Evolutionary conservation across 371 early-diverging fungal species (phyloP).

Genomic region (Entomophthora muscae): DNA sequence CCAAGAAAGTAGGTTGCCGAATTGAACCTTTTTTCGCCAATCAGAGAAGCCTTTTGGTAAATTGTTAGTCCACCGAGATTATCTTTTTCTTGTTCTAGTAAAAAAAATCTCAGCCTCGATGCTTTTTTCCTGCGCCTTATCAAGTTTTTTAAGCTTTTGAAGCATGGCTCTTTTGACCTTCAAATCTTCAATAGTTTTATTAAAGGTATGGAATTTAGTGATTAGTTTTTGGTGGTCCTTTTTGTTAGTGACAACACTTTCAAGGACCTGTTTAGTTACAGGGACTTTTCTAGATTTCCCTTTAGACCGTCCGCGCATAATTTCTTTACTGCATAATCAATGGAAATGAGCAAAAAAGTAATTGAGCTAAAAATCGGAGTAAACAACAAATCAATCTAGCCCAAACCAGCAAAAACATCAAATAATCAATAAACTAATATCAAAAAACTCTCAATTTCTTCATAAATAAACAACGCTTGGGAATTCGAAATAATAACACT

Average conservation of each 20-base stretch:
- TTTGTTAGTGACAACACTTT: not conserved
- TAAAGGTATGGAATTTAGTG: slow-evolving; percentile 2
- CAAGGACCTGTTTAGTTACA: not conserved
- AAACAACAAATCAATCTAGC: not conserved
- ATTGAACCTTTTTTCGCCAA: slow-evolving; percentile 6
- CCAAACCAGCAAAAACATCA: not conserved
- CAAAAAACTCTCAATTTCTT: not conserved
- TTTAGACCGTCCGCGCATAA: too few relatives aligned
- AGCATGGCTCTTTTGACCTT: not conserved
- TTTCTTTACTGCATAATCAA: not conserved
- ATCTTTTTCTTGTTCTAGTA: not conserved
- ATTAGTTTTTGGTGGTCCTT: slow-evolving; percentile 5
- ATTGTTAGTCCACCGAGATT: not conserved
- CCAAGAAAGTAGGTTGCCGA: not conserved
- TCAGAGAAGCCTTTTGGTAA: not conserved
- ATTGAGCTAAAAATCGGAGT: not conserved
- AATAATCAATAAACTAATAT: not conserved
- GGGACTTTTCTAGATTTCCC: not conserved
- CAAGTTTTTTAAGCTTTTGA: not conserved
- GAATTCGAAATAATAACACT: too few relatives aligned
- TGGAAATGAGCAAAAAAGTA: not conserved
- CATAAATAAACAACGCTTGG: too few relatives aligned
- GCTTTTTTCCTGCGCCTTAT: not conserved
- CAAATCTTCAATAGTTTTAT: not conserved
- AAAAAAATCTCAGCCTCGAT: not conserved